phyloP scores from a whole-genome alignment of 225 moss, liverwort and hornwort species.

The Bryoerythrophyllum caledonicum region DNA sequence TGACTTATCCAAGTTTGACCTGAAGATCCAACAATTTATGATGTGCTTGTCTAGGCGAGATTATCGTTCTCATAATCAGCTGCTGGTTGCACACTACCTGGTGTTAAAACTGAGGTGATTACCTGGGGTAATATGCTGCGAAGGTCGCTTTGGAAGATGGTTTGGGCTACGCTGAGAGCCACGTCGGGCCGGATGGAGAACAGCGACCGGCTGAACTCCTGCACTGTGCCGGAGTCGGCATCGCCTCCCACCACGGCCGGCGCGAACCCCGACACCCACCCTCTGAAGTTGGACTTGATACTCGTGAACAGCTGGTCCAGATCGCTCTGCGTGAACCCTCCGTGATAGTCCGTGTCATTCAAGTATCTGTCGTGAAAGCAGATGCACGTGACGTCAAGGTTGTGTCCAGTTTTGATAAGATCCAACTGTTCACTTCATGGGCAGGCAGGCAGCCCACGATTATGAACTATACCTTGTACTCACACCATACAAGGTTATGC shows the following conservation, averaged over 20 bases:
- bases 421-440: too few relatives aligned
- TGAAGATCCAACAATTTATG: too few relatives aligned
- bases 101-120: neutral
- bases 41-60: too few relatives aligned
- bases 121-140: constrained; percentile 64
- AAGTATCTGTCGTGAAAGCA: constrained; percentile 52
- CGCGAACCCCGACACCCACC: constrained; percentile 63
- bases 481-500: too few relatives aligned
- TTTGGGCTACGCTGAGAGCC: constrained; percentile 52
- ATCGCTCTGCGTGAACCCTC: constrained; percentile 75
- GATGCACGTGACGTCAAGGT: too few relatives aligned
- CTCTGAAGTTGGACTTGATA: constrained; percentile 69
- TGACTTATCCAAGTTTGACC: too few relatives aligned
- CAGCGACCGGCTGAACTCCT: constrained; percentile 54
- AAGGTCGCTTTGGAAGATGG: constrained; percentile 71
- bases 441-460: too few relatives aligned
- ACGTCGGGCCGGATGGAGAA: constrained; percentile 62
- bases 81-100: too few relatives aligned
- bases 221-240: constrained; percentile 44
- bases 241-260: constrained; percentile 52
- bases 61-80: too few relatives aligned
- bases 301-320: constrained; percentile 56
- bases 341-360: constrained; percentile 67
- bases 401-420: too few relatives aligned
- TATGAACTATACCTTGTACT: too few relatives aligned